Percentiles rank a stretch among this genome's conserved stretches.
Evolutionary conservation across 306 rosid genomes (phyloP).

Genomic region (Cotoneaster glaucophyllus): DNA sequence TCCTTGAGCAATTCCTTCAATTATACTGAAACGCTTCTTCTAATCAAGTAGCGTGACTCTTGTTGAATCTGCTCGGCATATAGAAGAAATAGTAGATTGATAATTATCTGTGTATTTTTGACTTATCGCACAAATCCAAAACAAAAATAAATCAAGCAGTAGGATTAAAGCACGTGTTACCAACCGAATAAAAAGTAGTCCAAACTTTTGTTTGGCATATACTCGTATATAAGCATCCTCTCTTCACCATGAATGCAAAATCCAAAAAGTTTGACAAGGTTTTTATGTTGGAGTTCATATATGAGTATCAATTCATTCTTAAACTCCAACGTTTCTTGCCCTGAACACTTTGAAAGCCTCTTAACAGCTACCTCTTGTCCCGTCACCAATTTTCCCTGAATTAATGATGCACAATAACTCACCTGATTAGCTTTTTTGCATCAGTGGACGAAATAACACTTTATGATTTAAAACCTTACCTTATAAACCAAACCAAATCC

Average conservation of each 20-base stretch:
- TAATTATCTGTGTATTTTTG: no score
- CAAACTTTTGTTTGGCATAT: conserved; percentile 1
- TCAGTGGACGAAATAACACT: no score
- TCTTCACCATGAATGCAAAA: conserved; percentile 7
- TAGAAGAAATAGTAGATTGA: no score
- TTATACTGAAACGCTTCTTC: background rate
- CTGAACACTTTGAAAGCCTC: conserved; percentile 18
- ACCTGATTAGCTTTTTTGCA: background rate
- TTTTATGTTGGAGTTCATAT: conserved; percentile 6
- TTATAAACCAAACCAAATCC: background rate
- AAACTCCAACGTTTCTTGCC: conserved; percentile 1
- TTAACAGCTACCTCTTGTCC: conserved; percentile 29
- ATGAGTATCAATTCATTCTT: conserved; percentile 7
- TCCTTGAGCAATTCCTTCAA: conserved; percentile 4
- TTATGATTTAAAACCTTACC: background rate
- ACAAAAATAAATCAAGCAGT: background rate
- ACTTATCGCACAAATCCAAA: no score
- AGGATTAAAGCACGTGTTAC: background rate
- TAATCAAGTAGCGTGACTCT: background rate
- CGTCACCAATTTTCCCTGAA: conserved; percentile 18
- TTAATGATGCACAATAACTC: background rate
- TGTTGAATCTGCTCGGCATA: background rate
- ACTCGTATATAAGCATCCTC: conserved; percentile 4
- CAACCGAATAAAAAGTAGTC: background rate
- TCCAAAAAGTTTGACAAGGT: conserved; percentile 2